phyloP scores from a whole-genome alignment of 345 rosid genomes.

The Syzygium aqueum region DNA sequence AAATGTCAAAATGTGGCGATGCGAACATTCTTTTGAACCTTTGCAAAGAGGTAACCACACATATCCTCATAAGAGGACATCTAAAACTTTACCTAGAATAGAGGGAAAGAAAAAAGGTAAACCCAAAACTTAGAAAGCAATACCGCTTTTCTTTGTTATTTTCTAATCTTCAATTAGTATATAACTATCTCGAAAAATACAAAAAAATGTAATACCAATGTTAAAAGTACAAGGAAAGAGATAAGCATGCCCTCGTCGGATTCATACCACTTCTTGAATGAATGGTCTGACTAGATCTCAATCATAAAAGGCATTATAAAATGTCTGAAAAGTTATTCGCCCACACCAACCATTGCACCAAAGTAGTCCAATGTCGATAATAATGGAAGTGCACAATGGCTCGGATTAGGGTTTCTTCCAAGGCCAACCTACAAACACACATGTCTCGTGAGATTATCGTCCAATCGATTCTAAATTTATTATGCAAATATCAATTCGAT shows the following conservation, averaged over 20 bases:
- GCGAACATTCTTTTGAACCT: neutral
- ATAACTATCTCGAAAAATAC: neutral
- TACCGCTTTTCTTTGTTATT: neutral
- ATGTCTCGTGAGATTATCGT: accelerated
- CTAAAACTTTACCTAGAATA: neutral
- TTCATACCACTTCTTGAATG: neutral
- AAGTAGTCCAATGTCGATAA: neutral
- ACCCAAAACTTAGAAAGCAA: neutral
- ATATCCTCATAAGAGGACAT: neutral
- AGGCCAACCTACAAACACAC: neutral
- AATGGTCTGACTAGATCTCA: neutral
- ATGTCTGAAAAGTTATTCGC: neutral
- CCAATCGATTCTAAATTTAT: neutral
- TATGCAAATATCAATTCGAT: accelerated
- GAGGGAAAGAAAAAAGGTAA: neutral
- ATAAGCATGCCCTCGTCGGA: neutral
- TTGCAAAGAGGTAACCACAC: neutral
- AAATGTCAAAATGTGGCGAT: neutral
- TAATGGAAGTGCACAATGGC: neutral
- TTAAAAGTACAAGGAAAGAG: neutral
- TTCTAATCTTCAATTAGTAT: neutral
- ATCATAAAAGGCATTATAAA: neutral
- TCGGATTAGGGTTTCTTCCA: neutral
- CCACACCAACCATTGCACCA: too few species aligned
- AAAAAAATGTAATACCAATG: neutral